A percentile compares a stretch with the other conserved stretches of the same genome.
Conservation (phyloP, 2,329 filamentous ascomycete genomes). For the Scortechinia acanthostroma region DNA sequence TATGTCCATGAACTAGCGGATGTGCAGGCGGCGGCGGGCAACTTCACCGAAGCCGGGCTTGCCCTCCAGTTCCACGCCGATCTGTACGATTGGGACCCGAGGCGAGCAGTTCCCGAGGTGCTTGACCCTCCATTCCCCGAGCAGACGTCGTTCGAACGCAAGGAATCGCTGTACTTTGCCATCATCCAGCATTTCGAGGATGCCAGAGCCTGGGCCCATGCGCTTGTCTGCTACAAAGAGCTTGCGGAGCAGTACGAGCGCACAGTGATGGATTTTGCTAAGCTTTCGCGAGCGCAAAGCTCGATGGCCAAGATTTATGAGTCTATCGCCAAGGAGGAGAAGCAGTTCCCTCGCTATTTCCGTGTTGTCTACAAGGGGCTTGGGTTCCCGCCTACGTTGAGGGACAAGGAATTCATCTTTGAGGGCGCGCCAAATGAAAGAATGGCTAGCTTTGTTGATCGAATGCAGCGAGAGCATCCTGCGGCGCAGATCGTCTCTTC, state of each 20-base stretch:
- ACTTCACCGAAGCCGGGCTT: conserved; percentile 80
- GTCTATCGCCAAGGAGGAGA: conserved; percentile 74
- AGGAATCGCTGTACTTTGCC: conserved; percentile 84
- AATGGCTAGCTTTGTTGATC: conserved; percentile 76
- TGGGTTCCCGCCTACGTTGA: conserved; percentile 72
- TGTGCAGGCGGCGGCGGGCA: conserved; percentile 68
- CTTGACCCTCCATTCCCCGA: conserved; percentile 71
- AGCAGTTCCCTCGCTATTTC: conserved; percentile 73
- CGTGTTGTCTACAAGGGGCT: conserved; percentile 83
- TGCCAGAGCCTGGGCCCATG: conserved; percentile 87
- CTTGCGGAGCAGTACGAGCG: conserved; percentile 85
- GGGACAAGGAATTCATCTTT: conserved; percentile 89
- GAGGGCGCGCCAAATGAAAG: conserved; percentile 75
- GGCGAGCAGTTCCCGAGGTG: conserved; percentile 56
- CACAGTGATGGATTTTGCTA: conserved; percentile 83
- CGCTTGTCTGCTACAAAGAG: conserved; percentile 81
- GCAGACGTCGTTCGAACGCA: conserved; percentile 84
- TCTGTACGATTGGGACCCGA: conserved; percentile 83
- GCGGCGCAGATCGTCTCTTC: conserved; percentile 65
- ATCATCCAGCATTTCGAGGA: conserved; percentile 95
- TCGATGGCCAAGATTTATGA: conserved; percentile 92
- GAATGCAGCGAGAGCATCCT: conserved; percentile 86
- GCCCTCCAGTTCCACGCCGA: conserved; percentile 86
- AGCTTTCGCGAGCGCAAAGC: conserved; percentile 80
- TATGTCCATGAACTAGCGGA: conserved; percentile 88